Evolutionary conservation across 2,329 filamentous ascomycete species (phyloP), one percentile per base, ranked within the genome.

Genomic region (Pseudogymnoascus sp.): DNA sequence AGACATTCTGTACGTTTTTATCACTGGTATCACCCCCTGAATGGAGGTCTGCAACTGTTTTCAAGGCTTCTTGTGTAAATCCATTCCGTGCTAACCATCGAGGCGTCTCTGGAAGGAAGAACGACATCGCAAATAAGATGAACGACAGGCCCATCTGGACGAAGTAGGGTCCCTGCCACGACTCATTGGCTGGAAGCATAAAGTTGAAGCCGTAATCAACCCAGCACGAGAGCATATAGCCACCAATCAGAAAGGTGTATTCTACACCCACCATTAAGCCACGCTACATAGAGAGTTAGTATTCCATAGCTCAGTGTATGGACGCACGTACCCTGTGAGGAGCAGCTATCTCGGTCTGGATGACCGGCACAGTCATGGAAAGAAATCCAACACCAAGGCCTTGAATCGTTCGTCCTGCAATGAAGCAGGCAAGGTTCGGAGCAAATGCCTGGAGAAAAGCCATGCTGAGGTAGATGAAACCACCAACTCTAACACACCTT

Each of bases 61-160:
- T 75, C 5, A 77, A 68, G 61, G 71, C 71, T 64, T 77, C 75
- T 46, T 75, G 60, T 70, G 72, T 72, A 61, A 76, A 76, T 0
- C 75, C 75, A 62, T 77, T 77, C 59, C 72, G 73, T 10, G 75
- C 76, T 4, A 78, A 68, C 75, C 77, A 78, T 42, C 75, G 71
- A 17, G 75, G 75, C 0, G 75, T 76, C 59, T 77, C 74, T 2
- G 75, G 75, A 1, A 75, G 68, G 66, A 75, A 73, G 64, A 75
- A 74, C 0, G 73, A 74, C 73, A 75, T 75, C 59, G 61, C 64
- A 6, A 75, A 64, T n/a, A 75, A 59, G 56, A 75, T 64, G 60
- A 75, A 72, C 1, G 73, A 72, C 5, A 75, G 65, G 1, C 65
- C 60, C 38, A 75, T 74, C 64, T 75, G 73, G 7, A 75, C 68